Percentiles rank a stretch among this genome's conserved stretches.
phyloP scores from a whole-genome alignment of 2,329 filamentous ascomycete species.

The Trichoderma sp. region DNA sequence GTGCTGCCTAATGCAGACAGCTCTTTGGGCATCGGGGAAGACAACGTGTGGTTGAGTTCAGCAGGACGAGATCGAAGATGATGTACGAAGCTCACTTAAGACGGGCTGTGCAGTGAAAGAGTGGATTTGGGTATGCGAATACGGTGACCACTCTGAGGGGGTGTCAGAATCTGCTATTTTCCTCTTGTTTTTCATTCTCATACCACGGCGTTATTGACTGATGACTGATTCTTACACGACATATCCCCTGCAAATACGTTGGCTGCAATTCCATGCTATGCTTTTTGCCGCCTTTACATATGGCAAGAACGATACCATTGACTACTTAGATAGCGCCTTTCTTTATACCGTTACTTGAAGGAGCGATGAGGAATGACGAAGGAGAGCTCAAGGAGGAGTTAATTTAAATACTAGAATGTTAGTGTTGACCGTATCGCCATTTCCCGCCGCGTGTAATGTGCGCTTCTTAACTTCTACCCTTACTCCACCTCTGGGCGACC shows the following conservation, averaged over 20 bases:
- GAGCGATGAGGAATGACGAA: not conserved
- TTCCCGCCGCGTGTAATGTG: not conserved
- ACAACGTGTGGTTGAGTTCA: slow-evolving; percentile 38
- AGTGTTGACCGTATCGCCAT: not conserved
- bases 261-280: not conserved
- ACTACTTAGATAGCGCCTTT: slow-evolving; percentile 16
- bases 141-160: not conserved
- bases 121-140: not conserved
- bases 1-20: slow-evolving; percentile 36
- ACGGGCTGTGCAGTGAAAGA: not conserved
- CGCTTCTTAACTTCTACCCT: not conserved
- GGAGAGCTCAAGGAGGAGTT: not conserved
- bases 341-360: not conserved
- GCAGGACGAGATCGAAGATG: slow-evolving; percentile 6
- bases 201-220: slow-evolving; percentile 10
- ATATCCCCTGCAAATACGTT: not conserved
- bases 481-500: not conserved
- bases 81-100: not conserved
- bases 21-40: slow-evolving; percentile 39
- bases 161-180: not conserved
- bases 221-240: not conserved
- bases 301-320: slow-evolving; percentile 18
- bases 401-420: not conserved
- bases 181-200: not conserved
- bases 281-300: slow-evolving; percentile 2